Percentiles rank a stretch among this genome's conserved stretches.
Evolutionary conservation across 352 stramenopile genomes (phyloP).

Genomic region (Phytophthora citrophthora): DNA sequence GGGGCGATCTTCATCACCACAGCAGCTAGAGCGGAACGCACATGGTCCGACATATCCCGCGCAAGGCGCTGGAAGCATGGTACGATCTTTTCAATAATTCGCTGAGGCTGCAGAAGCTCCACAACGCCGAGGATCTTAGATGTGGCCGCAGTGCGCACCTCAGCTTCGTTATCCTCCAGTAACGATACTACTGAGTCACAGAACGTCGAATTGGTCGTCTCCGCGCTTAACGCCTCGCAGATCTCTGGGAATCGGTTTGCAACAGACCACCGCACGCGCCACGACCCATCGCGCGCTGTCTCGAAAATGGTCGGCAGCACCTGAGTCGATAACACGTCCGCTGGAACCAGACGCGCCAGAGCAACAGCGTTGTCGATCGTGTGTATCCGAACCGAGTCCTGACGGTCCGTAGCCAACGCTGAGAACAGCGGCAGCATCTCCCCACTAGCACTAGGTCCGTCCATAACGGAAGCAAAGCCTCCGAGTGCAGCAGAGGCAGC

Average conservation of each 20-base stretch:
- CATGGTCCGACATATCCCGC: constrained; percentile 97
- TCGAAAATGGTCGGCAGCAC: constrained; percentile 93
- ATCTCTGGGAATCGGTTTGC: constrained; percentile 96
- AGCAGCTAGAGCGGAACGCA: constrained; percentile 94
- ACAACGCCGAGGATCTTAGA: constrained; percentile 85
- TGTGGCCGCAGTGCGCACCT: constrained; percentile 95
- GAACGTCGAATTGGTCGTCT: constrained; percentile 74
- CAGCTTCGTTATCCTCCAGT: constrained; percentile 97
- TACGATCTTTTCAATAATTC: constrained; percentile 77
- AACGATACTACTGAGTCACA: constrained; percentile 93
- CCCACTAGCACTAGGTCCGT: constrained; percentile 56
- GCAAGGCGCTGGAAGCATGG: constrained; percentile 93
- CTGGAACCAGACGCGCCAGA: constrained; percentile 88
- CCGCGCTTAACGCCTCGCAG: constrained; percentile 84
- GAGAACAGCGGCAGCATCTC: constrained; percentile 90
- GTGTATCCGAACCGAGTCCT: constrained; percentile 98
- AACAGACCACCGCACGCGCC: constrained; percentile 98
- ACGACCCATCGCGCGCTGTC: constrained; percentile 95
- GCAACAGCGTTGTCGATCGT: constrained; percentile 97
- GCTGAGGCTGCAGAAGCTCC: constrained; percentile 62
- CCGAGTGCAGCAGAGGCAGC: constrained; percentile 91
- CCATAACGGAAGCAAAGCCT: constrained; percentile 82
- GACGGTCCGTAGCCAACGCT: constrained; percentile 87
- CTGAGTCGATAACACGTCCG: constrained; percentile 74
- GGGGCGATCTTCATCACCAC: constrained; percentile 96